Evolutionary conservation across 495 filamentous ascomycete genomes (phyloP).

Genomic region (Antarctomyces pellizariae): DNA sequence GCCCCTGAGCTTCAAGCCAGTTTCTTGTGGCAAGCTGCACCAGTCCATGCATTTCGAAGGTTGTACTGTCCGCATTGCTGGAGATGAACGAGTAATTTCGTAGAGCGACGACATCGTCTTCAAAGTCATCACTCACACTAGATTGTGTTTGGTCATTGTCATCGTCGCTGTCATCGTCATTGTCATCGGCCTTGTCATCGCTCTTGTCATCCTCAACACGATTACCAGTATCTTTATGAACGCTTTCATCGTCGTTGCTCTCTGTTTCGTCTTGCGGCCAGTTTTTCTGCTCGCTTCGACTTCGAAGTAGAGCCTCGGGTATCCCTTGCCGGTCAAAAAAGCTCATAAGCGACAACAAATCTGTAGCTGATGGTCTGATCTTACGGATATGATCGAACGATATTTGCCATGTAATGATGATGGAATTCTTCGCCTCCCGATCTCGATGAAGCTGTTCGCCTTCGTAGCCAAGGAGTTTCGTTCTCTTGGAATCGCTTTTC

Average conservation of each 20-base stretch:
- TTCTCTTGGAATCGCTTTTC: conserved; percentile 16
- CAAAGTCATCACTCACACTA: conserved; percentile 14
- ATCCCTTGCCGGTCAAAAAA: conserved; percentile 17
- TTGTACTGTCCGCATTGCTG: conserved; percentile 5
- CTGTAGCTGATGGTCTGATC: conserved; percentile 11
- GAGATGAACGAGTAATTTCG: conserved; percentile 20
- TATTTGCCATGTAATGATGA: conserved; percentile 24
- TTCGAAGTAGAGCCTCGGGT: conserved; percentile 10
- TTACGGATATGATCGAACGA: conserved; percentile 21
- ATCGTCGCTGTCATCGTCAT: conserved; percentile 6
- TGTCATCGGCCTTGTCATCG: background rate
- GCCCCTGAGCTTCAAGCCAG: conserved; percentile 18
- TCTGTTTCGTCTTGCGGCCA: conserved; percentile 1
- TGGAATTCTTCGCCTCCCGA: conserved; percentile 17
- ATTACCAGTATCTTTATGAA: background rate
- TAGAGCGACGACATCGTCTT: conserved; percentile 19
- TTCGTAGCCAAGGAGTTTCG: conserved; percentile 17
- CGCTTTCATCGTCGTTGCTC: background rate
- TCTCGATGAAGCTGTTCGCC: conserved; percentile 18
- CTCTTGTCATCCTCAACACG: background rate
- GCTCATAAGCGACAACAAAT: conserved; percentile 18
- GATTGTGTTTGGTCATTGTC: conserved; percentile 6
- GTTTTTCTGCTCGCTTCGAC: conserved; percentile 3
- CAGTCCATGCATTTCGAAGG: conserved; percentile 24
- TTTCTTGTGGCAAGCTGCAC: conserved; percentile 21